Conservation (phyloP, 345 rosid species). For the Moricandia moricandioides region DNA sequence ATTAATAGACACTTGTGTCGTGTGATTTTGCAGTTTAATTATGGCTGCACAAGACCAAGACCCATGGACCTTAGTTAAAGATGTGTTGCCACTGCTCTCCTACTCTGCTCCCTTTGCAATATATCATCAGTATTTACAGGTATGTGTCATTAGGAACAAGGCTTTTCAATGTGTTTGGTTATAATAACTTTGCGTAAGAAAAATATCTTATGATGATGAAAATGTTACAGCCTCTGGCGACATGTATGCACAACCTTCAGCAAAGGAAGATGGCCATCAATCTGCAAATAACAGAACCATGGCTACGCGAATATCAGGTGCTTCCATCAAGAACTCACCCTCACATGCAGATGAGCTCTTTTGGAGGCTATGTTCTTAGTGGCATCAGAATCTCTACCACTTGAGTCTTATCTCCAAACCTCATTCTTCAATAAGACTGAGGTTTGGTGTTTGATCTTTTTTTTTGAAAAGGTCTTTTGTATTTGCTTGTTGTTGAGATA, state of each 20-base stretch:
- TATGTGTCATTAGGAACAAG: no score
- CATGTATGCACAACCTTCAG: conserved; percentile 87
- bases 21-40: no score
- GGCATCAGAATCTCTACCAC: conserved; percentile 57
- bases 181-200: no score
- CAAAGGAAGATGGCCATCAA: conserved; percentile 73
- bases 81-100: no score
- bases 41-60: no score
- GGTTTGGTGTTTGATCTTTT: conserved; percentile 20
- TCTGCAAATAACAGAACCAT: conserved; percentile 87
- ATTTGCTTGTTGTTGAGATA: conserved; percentile 19
- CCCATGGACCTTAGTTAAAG: no score
- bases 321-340: no score
- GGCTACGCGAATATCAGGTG: conserved; percentile 85
- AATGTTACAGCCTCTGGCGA: conserved; percentile 64
- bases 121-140: no score
- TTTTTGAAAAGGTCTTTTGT: conserved; percentile 5
- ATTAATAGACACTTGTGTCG: no score
- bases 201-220: background rate
- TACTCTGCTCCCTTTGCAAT: no score
- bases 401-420: conserved; percentile 3
- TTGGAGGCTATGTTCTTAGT: conserved; percentile 65
- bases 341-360: no score
- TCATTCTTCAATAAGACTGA: background rate
- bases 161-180: no score